phyloP scores from a whole-genome alignment of 2,329 filamentous ascomycete species.

The Aschersonia sp. region DNA sequence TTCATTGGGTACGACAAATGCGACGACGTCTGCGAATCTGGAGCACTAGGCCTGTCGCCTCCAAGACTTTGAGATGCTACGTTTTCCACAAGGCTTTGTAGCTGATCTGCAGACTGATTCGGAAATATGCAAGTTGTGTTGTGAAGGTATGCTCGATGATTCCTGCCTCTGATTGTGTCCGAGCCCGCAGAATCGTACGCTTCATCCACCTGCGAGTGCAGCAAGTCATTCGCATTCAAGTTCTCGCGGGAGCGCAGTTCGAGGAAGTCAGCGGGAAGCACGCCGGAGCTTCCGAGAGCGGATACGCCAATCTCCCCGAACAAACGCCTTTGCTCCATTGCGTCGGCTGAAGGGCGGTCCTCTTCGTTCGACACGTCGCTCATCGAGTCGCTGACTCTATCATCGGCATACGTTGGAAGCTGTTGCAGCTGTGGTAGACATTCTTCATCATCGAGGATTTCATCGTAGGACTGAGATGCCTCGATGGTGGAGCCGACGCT shows the following conservation, averaged over 20 bases:
- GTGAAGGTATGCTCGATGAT: conserved; percentile 10
- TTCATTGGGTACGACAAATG: conserved; percentile 15
- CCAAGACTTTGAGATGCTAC: conserved; percentile 41
- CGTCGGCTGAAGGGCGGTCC: conserved; percentile 53
- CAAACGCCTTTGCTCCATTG: conserved; percentile 23
- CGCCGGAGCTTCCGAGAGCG: conserved; percentile 37
- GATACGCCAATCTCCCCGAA: conserved; percentile 43
- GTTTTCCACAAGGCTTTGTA: conserved; percentile 36
- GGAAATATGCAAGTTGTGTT: conserved; percentile 23
- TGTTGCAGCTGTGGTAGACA: conserved; percentile 42
- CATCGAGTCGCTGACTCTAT: conserved; percentile 26
- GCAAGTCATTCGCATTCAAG: conserved; percentile 23
- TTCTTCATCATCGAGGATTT: conserved; percentile 44
- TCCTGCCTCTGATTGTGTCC: conserved; percentile 12
- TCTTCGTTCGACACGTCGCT: conserved; percentile 67
- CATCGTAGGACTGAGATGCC: conserved; percentile 38
- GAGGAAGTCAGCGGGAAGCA: conserved; percentile 30
- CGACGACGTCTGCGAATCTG: conserved; percentile 8
- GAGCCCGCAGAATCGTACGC: conserved; percentile 29
- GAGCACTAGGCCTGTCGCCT: conserved; percentile 22
- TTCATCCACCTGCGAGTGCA: conserved; percentile 26
- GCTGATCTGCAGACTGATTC: conserved; percentile 29
- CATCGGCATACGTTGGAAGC: conserved; percentile 15
- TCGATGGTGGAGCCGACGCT: conserved; percentile 14
- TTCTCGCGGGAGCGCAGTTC: conserved; percentile 31